Conservation (phyloP, 2,329 filamentous ascomycete species). For the Fusarium verticillioides region DNA sequence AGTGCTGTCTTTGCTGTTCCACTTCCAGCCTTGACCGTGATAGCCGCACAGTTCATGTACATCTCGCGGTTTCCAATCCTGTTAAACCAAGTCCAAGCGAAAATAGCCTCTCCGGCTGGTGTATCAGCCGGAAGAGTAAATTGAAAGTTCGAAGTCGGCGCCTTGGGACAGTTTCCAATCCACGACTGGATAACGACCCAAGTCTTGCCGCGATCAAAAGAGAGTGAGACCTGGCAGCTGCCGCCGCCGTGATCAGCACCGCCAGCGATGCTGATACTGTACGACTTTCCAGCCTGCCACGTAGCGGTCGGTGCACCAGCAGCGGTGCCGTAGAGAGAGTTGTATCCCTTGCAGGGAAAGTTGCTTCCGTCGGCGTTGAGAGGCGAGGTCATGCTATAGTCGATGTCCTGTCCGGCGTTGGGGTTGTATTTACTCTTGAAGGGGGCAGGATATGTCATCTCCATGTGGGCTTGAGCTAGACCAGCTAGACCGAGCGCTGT, state of each 20-base stretch:
- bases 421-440: slow-evolving; percentile 64
- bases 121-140: slow-evolving; percentile 69
- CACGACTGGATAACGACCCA: slow-evolving; percentile 74
- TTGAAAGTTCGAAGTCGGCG: slow-evolving; percentile 61
- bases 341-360: slow-evolving; percentile 79
- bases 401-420: slow-evolving; percentile 59
- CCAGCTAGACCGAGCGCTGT: slow-evolving; percentile 55
- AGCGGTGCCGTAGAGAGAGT: slow-evolving; percentile 58
- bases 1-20: slow-evolving; percentile 52
- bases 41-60: slow-evolving; percentile 85
- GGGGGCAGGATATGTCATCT: slow-evolving; percentile 63
- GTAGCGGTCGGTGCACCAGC: slow-evolving; percentile 65
- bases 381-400: slow-evolving; percentile 79
- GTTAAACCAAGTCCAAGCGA: slow-evolving; percentile 85
- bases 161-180: slow-evolving; percentile 62
- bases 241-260: slow-evolving; percentile 73
- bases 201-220: slow-evolving; percentile 74
- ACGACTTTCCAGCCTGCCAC: slow-evolving; percentile 70
- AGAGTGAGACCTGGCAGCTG: slow-evolving; percentile 79
- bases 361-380: slow-evolving; percentile 68
- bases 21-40: slow-evolving; percentile 64
- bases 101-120: slow-evolving; percentile 64
- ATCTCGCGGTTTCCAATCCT: slow-evolving; percentile 80
- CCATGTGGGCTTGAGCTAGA: slow-evolving; percentile 64
- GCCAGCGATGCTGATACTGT: slow-evolving; percentile 72